Conservation (phyloP, 1,284 basidiomycete genomes). For the Xerocomus amazonicus region DNA sequence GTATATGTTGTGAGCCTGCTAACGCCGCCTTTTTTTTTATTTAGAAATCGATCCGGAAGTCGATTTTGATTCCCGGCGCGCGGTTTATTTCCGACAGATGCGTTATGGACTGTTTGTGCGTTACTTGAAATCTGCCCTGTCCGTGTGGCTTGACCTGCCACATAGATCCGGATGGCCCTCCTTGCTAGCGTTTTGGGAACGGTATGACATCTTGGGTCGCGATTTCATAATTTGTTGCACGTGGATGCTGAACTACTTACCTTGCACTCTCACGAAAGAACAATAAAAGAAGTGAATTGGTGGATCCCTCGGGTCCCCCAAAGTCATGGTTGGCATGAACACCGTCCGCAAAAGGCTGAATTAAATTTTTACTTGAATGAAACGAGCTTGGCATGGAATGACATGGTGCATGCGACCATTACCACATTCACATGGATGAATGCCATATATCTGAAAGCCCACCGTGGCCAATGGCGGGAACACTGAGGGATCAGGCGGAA, state of each 20-base stretch:
- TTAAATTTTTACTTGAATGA: too few species aligned
- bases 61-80: conserved; percentile 91
- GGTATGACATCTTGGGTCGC: conserved; percentile 14
- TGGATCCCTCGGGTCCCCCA: neutral
- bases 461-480: too few species aligned
- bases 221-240: neutral
- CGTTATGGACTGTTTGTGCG: conserved; percentile 94
- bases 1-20: conserved; percentile 1
- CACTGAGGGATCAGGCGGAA: too few species aligned
- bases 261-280: neutral
- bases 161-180: conserved; percentile 74
- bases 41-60: conserved; percentile 97
- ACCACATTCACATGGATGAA: too few species aligned
- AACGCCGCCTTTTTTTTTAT: neutral
- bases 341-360: too few species aligned
- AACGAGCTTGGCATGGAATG: too few species aligned
- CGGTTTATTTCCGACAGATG: conserved; percentile 99
- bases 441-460: too few species aligned
- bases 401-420: too few species aligned
- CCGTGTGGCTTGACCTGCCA: conserved; percentile 1
- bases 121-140: conserved; percentile 19
- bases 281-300: too few species aligned
- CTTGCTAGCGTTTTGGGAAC: conserved; percentile 62
- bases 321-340: neutral
- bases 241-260: neutral